Evolutionary conservation across 495 filamentous ascomycete genomes (phyloP), one percentile per base, ranked within the genome.

Genomic region (Penicillium lividum): DNA sequence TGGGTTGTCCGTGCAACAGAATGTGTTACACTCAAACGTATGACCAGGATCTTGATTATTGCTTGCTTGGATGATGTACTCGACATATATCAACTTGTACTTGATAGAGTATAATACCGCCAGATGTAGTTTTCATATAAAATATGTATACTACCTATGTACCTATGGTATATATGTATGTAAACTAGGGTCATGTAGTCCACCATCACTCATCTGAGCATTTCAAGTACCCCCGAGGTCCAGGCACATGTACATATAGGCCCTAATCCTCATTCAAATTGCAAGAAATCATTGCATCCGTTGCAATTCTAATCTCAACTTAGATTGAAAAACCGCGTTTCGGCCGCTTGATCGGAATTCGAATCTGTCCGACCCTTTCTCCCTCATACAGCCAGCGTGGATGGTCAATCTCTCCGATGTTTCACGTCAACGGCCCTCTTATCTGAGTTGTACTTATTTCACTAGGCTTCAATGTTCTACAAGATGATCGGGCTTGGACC

Each of bases 371-470:
- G 30, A 18, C 15, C 16, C 30, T 25, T 36, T 29, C 29, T 33
- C 13, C 38, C n/a, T 2, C 15, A 1, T 40, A 16, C 13, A 33
- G 43, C 45, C 31, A 34, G 13, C 38, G 13, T 15, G 11, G 44
- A 59, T 18, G 50, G 31, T 48, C 10, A 18, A 29, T 47, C 47
- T 57, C 56, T 58, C 49, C 40, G 33, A 31, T 54, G 63, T 61
- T 63, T 31, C 66, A 63, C 63, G 1, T 61, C 53, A 68, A 66
- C 66, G 63, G 60, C 34, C 59, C 42, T 45, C 51, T 6, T 1
- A n/a, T 30, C 25, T 31, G 8, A 7, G 46, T 49, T 5, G 46
- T 31, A 18, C 27, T n/a, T 28, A n/a, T 9, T 28, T 18, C 28
- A 15, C 46, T 31, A 16, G 28, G 15, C 15, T 18, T 31, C 11